Conservation (phyloP, 2,329 filamentous ascomycete species). For the Colletotrichum chrysophilum region DNA sequence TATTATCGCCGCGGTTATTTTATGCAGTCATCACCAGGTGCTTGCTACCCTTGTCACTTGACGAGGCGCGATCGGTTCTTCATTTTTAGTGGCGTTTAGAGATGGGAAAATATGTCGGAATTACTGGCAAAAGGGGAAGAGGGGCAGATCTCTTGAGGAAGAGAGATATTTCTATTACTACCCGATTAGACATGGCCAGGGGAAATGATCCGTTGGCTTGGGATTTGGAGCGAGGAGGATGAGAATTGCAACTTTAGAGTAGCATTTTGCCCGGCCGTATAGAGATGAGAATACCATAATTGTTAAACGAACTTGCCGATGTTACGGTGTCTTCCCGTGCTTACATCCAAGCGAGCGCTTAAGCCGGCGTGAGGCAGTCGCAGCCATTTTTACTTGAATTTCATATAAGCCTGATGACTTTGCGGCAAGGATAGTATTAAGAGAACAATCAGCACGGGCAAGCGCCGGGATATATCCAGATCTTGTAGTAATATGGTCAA, state of each 20-base stretch:
- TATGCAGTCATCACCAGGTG: neutral
- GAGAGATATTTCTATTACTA: neutral
- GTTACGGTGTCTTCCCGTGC: neutral
- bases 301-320: neutral
- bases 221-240: neutral
- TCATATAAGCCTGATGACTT: neutral
- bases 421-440: neutral
- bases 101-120: neutral
- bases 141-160: neutral
- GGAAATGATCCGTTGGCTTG: no score
- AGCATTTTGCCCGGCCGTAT: neutral
- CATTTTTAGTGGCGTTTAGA: neutral
- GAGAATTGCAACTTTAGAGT: neutral
- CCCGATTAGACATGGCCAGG: no score
- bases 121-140: neutral
- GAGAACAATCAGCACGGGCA: neutral
- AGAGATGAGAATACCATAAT: neutral
- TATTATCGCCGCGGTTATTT: neutral
- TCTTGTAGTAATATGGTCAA: neutral
- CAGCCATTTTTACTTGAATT: neutral
- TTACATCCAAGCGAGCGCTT: neutral
- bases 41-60: neutral
- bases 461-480: neutral
- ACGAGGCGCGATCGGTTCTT: neutral
- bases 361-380: neutral